Base-by-base conservation (phyloP, 2,329 filamentous ascomycete species). In the Trichoderma oligosporum region DNA sequence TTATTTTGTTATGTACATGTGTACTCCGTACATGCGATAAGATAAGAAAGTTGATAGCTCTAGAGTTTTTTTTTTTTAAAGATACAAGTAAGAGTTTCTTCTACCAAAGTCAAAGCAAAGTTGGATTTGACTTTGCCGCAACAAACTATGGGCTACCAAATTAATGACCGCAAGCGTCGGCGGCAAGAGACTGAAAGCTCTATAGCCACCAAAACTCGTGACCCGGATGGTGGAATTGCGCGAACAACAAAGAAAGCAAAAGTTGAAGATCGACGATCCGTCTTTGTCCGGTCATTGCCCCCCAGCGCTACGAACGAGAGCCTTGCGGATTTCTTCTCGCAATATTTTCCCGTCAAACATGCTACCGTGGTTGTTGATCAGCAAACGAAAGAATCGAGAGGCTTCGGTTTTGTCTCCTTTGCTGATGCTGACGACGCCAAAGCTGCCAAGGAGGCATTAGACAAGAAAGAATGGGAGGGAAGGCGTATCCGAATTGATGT, bases 351-450 rank as follows among this genome's bases (percentile, higher is more conserved):
- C 7, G 84, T 99, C 70, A 97, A 97, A 73, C 93, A 97, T 73
- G 93, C 94, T 52, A 89, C 88, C n/a, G 91, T 96, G 4, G 91
- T 99, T 36, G 76, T 87, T 57, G 93, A 99, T 70, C 85, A 88
- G 14, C 80, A 85, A 62, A 96, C 92, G 2, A 96, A 96, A 68
- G 78, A 86, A 64, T 97, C 91, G 12, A 88, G 90, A 69, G 93
- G 94, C 16, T 99, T 91, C 72, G 94, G 94, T 53, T 99, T 99
- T 73, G 93, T 99, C 57, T 97, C 94, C 2, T 94, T 99, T 67
- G 90, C 92, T 65, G 94, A 99, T 69, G 83, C 88, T 27, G 92
- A 97, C 63, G 94, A 99, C 76, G 92, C 93, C 11, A 78, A 86
- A 62, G 82, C 86, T 62, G 95, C 94, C 16, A 82, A 89, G 68